These are phyloP conservation scores for Phylloporus sp. DNA, from an alignment of 768 basidiomycete genomes.

Conservation along the genomic window DNA sequence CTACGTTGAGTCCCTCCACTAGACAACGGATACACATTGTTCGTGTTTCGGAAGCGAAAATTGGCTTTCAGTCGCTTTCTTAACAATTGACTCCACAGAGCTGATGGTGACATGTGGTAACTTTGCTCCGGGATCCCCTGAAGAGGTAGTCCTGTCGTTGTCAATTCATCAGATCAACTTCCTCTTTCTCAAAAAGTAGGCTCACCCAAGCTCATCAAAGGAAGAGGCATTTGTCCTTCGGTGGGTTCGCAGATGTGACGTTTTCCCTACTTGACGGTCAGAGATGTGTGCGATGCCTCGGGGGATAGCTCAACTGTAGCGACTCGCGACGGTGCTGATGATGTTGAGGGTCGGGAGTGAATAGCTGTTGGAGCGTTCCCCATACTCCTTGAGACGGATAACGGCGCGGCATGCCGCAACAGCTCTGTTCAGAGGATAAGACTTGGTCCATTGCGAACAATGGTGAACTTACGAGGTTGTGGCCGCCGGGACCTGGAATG, in stretches of 20 bases:
- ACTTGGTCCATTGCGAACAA: not conserved
- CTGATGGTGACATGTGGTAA: conserved; percentile 7
- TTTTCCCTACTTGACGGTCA: conserved; percentile 15
- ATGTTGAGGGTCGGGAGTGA: conserved; percentile 22
- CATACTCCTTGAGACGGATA: conserved; percentile 60
- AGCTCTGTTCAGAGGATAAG: conserved; percentile 17
- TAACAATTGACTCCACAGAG: conserved; percentile 5
- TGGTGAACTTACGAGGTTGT: conserved; percentile 50
- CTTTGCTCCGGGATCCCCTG: conserved; percentile 8
- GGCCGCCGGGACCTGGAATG: conserved; percentile 57
- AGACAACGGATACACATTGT: conserved; percentile 8
- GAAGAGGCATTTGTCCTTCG: conserved; percentile 12
- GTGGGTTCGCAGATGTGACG: conserved; percentile 3
- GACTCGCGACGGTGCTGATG: conserved; percentile 15
- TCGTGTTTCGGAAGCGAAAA: not conserved
- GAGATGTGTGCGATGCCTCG: not conserved
- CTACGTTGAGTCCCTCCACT: not conserved
- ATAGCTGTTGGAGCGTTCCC: conserved; percentile 19
- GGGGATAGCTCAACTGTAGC: conserved; percentile 13
- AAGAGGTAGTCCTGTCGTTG: conserved; percentile 8
- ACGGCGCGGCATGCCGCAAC: conserved; percentile 62
- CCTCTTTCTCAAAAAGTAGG: not conserved
- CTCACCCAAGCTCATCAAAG: conserved; percentile 20
- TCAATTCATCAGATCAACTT: not conserved
- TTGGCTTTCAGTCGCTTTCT: conserved; percentile 7